Evolutionary conservation across 2,329 filamentous ascomycete genomes (phyloP).

Genomic region (Trichoderma afroharzianum): DNA sequence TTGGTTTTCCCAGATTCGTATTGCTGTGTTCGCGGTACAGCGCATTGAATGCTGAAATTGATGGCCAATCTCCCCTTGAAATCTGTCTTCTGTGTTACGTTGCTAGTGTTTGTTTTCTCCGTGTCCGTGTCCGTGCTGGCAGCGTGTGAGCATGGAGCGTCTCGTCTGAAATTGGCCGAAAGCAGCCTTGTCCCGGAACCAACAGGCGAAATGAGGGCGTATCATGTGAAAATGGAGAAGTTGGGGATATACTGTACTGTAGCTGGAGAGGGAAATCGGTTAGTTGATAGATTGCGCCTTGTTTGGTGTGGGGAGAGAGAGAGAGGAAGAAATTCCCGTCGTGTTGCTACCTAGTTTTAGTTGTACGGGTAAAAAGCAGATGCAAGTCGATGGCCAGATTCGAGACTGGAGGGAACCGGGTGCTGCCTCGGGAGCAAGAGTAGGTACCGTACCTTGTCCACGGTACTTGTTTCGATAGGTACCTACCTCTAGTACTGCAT

Average conservation of each 20-base stretch:
- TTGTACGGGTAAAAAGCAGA: background rate
- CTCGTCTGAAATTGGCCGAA: background rate
- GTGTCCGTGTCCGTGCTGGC: background rate
- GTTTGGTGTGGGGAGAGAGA: background rate
- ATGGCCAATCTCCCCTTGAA: background rate
- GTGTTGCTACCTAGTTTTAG: background rate
- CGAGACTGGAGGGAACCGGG: background rate
- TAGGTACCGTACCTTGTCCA: background rate
- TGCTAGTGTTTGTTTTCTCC: background rate
- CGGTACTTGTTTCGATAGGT: background rate
- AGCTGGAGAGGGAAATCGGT: background rate
- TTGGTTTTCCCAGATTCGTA: background rate
- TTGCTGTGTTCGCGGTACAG: background rate
- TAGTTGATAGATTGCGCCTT: background rate
- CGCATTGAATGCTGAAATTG: background rate
- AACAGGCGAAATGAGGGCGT: background rate
- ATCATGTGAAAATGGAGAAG: constrained; percentile 1
- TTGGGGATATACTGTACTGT: background rate
- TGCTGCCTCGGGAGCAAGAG: background rate
- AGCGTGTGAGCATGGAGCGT: background rate
- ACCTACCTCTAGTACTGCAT: no score
- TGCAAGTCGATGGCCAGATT: background rate
- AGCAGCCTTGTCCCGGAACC: background rate
- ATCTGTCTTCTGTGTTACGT: background rate
- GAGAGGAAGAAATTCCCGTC: background rate